Percentiles rank a stretch among this genome's conserved stretches.
phyloP scores from a whole-genome alignment of 176 grass and related monocot genomes.

The Dactylis glomerata region DNA sequence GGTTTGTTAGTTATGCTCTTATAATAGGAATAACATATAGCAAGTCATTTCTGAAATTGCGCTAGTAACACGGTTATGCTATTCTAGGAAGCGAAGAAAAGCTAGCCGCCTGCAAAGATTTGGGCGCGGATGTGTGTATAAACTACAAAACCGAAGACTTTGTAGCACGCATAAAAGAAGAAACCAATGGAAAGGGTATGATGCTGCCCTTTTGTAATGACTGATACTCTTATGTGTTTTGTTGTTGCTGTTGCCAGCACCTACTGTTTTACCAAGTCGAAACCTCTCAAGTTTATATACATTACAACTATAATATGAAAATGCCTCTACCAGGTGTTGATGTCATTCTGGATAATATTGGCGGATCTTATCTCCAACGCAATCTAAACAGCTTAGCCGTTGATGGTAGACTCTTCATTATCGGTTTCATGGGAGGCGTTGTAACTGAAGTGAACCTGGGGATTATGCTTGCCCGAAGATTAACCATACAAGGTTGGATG shows the following conservation, averaged over 20 bases:
- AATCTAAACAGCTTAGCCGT: constrained; percentile 72
- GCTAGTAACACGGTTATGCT: not conserved
- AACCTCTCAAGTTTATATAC: not conserved
- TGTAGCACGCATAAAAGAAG: constrained; percentile 69
- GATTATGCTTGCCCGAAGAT: constrained; percentile 51
- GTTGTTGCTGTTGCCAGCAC: not conserved
- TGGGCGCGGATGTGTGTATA: constrained; percentile 87
- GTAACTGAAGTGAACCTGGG: constrained; percentile 58
- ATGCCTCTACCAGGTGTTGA: constrained; percentile 57
- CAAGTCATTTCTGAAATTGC: not conserved
- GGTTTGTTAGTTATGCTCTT: constrained; percentile 33
- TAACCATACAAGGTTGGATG: constrained; percentile 72
- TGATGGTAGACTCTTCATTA: constrained; percentile 90
- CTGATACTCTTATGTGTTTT: not conserved
- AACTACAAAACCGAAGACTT: constrained; percentile 97
- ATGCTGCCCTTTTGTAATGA: not conserved
- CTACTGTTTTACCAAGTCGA: not conserved
- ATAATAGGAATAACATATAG: not conserved
- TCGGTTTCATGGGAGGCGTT: constrained; percentile 67
- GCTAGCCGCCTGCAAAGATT: constrained; percentile 70
- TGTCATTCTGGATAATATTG: constrained; percentile 89
- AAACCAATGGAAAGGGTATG: constrained; percentile 79
- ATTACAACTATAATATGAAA: not conserved
- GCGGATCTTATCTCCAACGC: constrained; percentile 59
- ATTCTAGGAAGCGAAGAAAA: constrained; percentile 82